Evolutionary conservation across 1,139 yeast genomes (phyloP), one percentile per base, ranked within the genome.

Genomic region (Saccharomyces pastorianus): DNA sequence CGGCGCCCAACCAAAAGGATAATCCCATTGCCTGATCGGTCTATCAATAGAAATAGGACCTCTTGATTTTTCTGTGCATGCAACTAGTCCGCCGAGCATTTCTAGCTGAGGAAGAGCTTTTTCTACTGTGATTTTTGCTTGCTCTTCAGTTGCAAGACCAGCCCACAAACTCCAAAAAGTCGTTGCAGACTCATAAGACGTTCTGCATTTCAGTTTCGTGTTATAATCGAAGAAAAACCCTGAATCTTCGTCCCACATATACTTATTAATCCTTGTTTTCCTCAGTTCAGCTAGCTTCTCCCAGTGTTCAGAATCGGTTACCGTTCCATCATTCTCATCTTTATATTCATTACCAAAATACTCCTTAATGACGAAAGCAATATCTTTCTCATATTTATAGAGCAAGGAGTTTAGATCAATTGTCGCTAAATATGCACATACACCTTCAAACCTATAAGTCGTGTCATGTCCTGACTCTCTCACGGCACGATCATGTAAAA

Each of bases 1-100:
- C 2, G 99, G 99, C 0, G 99, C 97, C 99, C 99, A 93, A 4
- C 98, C 99, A 66, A 76, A 89, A 6, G 99, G 99, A 68, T 85
- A 93, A 70, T 93, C 99, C 99, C 99, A 93, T 73, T 93, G 99
- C 70, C 98, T 80, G 34, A 88, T 83, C 26, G 96, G 96, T 62
- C 91, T 76, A 52, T 80, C 75, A 31, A 88, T 70, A 1, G 86
- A 82, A 31, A 87, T 74, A 17, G 75, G 82, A 28, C 97, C 97
- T 56, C 96, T 76, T 4, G 93, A 84, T 62, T 78, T 71, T 60
- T 82, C 79, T 0, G 96, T 86, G 47, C 98, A 96, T 0, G 96
- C 86, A 1, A 82, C 96, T 23, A 93, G 71, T 1, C 99, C 99
- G 17, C 99, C 99, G 58, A 78, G 77, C 69, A 82, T 87, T 72